Percentiles rank a stretch among this genome's conserved stretches.
These are phyloP conservation scores for Venturia carpophila DNA, from an alignment of 2,329 filamentous ascomycete genomes.

Conservation along the genomic window DNA sequence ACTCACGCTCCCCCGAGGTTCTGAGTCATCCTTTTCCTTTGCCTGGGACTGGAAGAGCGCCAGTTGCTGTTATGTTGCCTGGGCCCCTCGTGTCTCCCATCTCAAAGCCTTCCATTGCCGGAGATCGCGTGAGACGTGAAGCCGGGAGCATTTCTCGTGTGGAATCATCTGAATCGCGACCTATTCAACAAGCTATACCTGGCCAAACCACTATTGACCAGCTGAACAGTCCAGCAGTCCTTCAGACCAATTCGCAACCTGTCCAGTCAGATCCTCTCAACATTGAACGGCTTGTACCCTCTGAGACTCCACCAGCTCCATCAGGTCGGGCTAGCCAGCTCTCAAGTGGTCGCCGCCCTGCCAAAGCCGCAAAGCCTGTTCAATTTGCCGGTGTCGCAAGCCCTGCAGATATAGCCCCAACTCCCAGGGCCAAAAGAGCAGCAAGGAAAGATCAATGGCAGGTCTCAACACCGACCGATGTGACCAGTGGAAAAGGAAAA, in stretches of 20 bases:
- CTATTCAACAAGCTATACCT: background rate
- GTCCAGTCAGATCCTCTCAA: background rate
- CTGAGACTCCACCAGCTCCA: background rate
- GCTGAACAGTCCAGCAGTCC: background rate
- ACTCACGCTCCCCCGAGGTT: background rate
- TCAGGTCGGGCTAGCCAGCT: background rate
- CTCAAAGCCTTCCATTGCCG: background rate
- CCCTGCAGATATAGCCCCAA: background rate
- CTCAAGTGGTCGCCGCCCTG: background rate
- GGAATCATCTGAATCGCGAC: background rate
- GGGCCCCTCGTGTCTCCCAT: background rate
- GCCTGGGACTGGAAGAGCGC: background rate
- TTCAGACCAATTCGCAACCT: background rate
- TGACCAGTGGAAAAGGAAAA: conserved; percentile 24
- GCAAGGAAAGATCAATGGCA: conserved; percentile 12
- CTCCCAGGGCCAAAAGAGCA: background rate
- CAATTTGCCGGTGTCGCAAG: background rate
- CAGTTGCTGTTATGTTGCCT: background rate
- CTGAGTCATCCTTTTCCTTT: background rate
- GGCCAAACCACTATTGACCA: background rate
- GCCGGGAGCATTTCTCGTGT: no score
- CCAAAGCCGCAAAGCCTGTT: background rate
- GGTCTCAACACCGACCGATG: conserved; percentile 13
- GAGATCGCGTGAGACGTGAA: background rate
- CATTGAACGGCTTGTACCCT: background rate